Evolutionary conservation across 208 protist genomes (phyloP), one percentile per base, ranked within the genome.

Genomic region (Vickermania ingenoplastis): DNA sequence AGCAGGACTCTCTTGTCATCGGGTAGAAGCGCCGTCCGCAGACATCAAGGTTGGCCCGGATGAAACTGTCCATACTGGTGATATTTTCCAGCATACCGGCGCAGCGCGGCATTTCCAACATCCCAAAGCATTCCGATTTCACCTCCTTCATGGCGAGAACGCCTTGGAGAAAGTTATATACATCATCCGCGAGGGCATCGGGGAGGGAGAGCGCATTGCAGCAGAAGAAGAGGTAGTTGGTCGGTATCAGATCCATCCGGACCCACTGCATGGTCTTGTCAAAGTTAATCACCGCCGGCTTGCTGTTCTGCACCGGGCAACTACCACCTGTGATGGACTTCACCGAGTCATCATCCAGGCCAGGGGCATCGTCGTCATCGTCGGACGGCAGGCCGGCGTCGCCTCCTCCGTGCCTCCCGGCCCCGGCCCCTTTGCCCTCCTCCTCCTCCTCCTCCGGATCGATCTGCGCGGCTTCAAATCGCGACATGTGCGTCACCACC

Each of bases 1-100:
- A 94, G 53, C 71, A 79, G 67, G 72, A 88, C 59, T 94, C 88
- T 2, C 84, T 81, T 2, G 80, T 92, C 52, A 91, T 73, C 7
- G 88, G 88, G 53, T 82, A 90, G 27, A 94, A 74, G 0, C 75
- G 77, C 13, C 88, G 81, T 14, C 66, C 74, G 58, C 81, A 88
- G 5, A 94, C 76, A 31, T 86, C 83, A 26, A 87, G 60, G 62
- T 91, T 94, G 31, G 74, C 69, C 41, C 86, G 75, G 30, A 94
- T 73, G 64, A 92, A 94, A n/a, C 69, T 59, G 22, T 75, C 65
- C 29, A 84, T 60, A 52, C 71, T 82, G 59, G 54, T 80, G 24
- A 94, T 75, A 7, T 79, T 60, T 53, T 79, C 72, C 31, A 92
- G 49, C 56, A 86, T 70, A 23, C 73, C 79, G 22, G 68, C 63